Percentiles rank a stretch among this genome's conserved stretches.
Conservation (phyloP, 2,329 filamentous ascomycete genomes). For the Biscogniauxia marginata region DNA sequence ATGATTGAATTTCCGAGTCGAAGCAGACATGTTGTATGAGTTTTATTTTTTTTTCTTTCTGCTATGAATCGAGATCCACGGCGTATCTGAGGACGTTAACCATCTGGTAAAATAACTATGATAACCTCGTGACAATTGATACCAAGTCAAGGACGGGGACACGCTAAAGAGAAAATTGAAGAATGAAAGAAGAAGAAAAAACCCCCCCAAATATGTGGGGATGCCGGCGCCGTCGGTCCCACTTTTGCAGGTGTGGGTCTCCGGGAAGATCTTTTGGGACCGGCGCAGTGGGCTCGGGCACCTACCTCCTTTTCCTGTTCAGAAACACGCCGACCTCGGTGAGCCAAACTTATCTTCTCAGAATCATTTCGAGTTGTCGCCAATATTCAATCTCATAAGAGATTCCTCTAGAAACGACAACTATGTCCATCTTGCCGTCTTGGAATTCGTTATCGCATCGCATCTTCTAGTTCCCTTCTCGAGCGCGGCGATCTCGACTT, state of each 20-base stretch:
- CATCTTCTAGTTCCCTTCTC: no score
- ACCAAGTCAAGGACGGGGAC: no score
- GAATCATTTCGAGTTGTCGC: not conserved
- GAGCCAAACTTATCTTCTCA: not conserved
- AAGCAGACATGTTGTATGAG: no score
- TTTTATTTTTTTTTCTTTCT: no score
- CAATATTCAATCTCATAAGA: not conserved
- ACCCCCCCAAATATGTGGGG: no score
- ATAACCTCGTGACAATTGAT: no score
- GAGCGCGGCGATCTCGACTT: not conserved
- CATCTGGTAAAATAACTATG: no score
- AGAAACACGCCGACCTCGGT: not conserved
- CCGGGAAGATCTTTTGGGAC: not conserved
- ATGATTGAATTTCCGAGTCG: not conserved
- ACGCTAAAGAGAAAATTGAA: not conserved
- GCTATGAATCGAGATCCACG: no score
- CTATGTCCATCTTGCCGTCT: no score
- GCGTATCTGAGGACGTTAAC: no score
- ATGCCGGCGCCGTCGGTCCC: not conserved
- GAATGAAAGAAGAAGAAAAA: not conserved
- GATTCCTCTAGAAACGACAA: no score
- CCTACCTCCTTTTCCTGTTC: not conserved
- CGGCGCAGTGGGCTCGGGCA: not conserved
- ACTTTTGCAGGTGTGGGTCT: not conserved
- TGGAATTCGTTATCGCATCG: no score